Evolutionary conservation across 2,329 filamentous ascomycete species (phyloP).

Genomic region (Fusarium concolor): DNA sequence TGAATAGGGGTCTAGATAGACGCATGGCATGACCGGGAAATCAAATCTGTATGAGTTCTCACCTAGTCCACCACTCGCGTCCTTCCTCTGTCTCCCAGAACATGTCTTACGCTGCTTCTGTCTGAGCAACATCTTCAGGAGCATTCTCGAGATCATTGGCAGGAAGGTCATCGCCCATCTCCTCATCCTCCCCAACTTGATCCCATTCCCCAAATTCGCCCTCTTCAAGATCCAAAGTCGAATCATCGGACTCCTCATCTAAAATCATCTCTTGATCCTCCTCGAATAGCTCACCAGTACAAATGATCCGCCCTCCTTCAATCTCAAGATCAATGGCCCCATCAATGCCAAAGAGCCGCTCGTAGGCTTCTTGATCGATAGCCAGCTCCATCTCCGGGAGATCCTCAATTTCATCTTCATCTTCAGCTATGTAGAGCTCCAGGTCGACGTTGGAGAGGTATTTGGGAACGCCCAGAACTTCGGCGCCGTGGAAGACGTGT

Average conservation of each 20-base stretch:
- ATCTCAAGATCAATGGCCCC: constrained; percentile 48
- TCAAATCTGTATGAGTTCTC: not conserved
- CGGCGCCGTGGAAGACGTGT: constrained; percentile 48
- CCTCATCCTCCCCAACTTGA: not conserved
- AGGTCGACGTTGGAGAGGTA: constrained; percentile 41
- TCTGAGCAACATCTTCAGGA: not conserved
- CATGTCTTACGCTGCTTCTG: not conserved
- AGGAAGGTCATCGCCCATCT: not conserved
- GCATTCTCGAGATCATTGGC: not conserved
- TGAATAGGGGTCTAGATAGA: not conserved
- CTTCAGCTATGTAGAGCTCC: constrained; percentile 47
- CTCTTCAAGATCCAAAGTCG: not conserved
- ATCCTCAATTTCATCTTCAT: constrained; percentile 42
- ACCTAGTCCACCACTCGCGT: constrained; percentile 22
- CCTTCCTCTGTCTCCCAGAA: constrained; percentile 28
- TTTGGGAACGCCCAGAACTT: constrained; percentile 30
- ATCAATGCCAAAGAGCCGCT: constrained; percentile 35
- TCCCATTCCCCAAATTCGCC: not conserved
- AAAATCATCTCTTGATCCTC: constrained; percentile 18
- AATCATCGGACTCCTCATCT: not conserved
- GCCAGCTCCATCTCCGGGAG: constrained; percentile 49
- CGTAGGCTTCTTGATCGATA: constrained; percentile 46
- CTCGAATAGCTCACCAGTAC: constrained; percentile 29
- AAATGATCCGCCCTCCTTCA: constrained; percentile 34
- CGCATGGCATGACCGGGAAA: not conserved